Conservation (phyloP, 2,329 filamentous ascomycete genomes). For the Pezicula neosporulosa region DNA sequence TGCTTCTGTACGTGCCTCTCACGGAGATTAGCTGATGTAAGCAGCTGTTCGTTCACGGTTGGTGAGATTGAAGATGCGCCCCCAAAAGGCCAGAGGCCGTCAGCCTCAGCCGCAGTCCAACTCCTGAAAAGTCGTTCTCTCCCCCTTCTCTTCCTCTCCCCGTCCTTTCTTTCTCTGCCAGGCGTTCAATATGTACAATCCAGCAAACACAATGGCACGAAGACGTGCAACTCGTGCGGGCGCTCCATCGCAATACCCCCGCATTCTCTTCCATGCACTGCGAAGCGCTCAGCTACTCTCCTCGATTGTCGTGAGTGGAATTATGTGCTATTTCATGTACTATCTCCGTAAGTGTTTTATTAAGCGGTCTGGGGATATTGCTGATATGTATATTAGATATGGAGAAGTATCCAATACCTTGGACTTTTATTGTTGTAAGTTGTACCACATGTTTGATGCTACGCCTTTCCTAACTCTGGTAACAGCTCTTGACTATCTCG, state of each 20-base stretch:
- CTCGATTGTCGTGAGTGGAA: conserved; percentile 19
- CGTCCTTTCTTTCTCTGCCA: no score
- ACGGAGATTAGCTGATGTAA: no score
- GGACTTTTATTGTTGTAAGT: conserved; percentile 25
- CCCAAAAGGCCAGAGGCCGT: no score
- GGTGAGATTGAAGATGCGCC: no score
- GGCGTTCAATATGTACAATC: no score
- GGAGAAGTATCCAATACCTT: conserved; percentile 20
- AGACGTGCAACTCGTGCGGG: conserved; percentile 13
- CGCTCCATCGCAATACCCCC: conserved; percentile 24
- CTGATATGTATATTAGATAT: conserved; percentile 6
- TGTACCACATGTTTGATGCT: neutral
- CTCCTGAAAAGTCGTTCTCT: no score
- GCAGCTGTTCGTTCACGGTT: no score
- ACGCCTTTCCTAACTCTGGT: neutral
- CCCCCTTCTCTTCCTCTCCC: no score
- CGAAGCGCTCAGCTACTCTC: conserved; percentile 20
- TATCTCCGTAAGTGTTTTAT: conserved; percentile 18
- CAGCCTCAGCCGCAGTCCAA: no score
- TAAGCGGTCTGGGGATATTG: neutral
- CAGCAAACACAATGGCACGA: no score
- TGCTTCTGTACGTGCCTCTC: no score
- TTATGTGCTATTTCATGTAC: conserved; percentile 26
- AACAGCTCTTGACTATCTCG: conserved; percentile 19
- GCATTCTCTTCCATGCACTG: conserved; percentile 23